Evolutionary conservation across 495 filamentous ascomycete species (phyloP), one percentile per base, ranked within the genome.

Genomic region (Neurospora sp.): DNA sequence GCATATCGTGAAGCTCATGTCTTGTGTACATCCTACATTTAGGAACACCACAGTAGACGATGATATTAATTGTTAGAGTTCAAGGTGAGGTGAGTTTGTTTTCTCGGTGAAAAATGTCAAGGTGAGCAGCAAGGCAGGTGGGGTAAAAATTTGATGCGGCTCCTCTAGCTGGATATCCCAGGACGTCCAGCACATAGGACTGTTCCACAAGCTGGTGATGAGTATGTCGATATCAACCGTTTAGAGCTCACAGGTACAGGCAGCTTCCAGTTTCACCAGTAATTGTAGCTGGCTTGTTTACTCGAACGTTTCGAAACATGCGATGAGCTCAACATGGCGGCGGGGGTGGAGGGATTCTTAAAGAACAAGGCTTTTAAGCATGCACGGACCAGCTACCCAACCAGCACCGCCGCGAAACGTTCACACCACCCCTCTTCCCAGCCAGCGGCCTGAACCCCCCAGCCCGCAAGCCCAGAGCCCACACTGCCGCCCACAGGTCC

Each of bases 141-240:
- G 78, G 78, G 79, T 78, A 78, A 76, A 77, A 76, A 71, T 78
- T 79, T 65, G 14, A 65, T 35, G 53, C 31, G 53, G 27, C 4
- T 0, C 6, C 27, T 35, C 53, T 65, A 35, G 27, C 53, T 61
- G 14, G 2, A 31, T 8, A 31, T 61, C 10, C 53, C 14, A 65
- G 53, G 53, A 3, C 0, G 35, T 37, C 27, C 14, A 2, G 31
- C 53, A 35, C 1, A 35, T 35, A 31, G 12, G 53, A 37, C 6
- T 65, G 27, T 18, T 59, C 53, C 27, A 16, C 27, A 65, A 35
- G 27, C 27, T 35, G 22, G 8, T 37, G 27, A 35, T 6, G 27
- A 18, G 3, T 3, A 31, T 2, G 27, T 37, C 12, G 22, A 65
- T 4, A 37, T 18, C 20, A 14, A 31, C 48, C 27, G 20, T 59